Percentiles rank a stretch among this genome's conserved stretches.
Conservation (phyloP, 2,329 filamentous ascomycete species). For the Lasiodiplodia sp. region DNA sequence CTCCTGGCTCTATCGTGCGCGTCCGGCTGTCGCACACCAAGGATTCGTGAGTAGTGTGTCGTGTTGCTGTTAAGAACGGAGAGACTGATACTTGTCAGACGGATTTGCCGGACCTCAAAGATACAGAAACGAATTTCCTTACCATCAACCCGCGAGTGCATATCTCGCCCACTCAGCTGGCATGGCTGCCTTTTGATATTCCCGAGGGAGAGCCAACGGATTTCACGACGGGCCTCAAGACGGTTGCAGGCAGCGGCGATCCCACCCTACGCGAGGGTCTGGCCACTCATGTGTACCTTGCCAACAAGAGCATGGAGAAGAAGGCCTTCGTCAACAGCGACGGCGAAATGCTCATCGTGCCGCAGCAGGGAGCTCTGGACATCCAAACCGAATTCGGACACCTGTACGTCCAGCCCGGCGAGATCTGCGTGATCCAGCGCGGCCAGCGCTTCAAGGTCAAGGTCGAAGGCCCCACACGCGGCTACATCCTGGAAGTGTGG, state of each 20-base stretch:
- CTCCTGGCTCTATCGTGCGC: constrained; percentile 45
- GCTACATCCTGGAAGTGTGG: constrained; percentile 52
- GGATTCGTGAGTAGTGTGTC: constrained; percentile 44
- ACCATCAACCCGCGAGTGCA: constrained; percentile 46
- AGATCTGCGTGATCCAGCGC: constrained; percentile 64
- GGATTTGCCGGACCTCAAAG: constrained; percentile 44
- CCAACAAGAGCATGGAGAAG: constrained; percentile 46
- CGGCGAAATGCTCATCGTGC: constrained; percentile 78
- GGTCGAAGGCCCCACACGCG: constrained; percentile 44
- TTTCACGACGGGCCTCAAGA: constrained; percentile 46
- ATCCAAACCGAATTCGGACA: constrained; percentile 80
- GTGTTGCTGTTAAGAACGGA: neutral
- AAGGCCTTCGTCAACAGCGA: constrained; percentile 65
- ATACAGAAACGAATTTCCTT: constrained; percentile 47
- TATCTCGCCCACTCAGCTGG: constrained; percentile 47
- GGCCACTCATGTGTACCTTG: constrained; percentile 45
- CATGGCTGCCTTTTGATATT: constrained; percentile 47
- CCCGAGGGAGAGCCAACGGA: constrained; percentile 42
- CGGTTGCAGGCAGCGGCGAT: constrained; percentile 48
- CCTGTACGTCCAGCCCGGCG: constrained; percentile 77
- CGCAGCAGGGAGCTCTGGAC: constrained; percentile 76
- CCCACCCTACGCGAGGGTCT: constrained; percentile 47
- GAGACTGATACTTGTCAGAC: constrained; percentile 35
- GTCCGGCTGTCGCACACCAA: constrained; percentile 48
- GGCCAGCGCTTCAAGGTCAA: constrained; percentile 49